Percentiles rank a stretch among this genome's conserved stretches.
Conservation (phyloP, 1,284 basidiomycete genomes). For the Retiboletus fuscus region DNA sequence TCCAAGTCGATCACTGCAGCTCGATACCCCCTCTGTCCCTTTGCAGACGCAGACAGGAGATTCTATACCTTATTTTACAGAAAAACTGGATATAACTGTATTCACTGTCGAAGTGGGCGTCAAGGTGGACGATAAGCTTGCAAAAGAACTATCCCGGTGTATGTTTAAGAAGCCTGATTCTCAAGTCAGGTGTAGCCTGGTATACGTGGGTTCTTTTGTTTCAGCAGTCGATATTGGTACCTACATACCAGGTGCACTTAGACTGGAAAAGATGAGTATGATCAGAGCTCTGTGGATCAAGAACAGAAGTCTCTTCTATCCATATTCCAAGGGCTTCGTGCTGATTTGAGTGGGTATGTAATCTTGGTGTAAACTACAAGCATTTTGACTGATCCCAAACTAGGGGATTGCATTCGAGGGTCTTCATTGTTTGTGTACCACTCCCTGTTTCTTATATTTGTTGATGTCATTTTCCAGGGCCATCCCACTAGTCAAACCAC, state of each 20-base stretch:
- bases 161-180: conserved; percentile 93
- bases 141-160: conserved; percentile 83
- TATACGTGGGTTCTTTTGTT: conserved; percentile 71
- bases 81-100: conserved; percentile 81
- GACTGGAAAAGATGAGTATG: conserved; percentile 89
- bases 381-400: background rate
- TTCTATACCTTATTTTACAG: conserved; percentile 55
- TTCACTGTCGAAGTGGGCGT: conserved; percentile 85
- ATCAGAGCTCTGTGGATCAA: conserved; percentile 74
- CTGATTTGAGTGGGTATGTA: conserved; percentile 81
- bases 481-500: conserved; percentile 65
- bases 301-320: conserved; percentile 69
- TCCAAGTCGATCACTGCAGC: background rate
- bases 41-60: background rate
- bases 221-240: background rate
- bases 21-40: too few relatives aligned
- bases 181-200: conserved; percentile 81
- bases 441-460: background rate
- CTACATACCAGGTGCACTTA: conserved; percentile 40
- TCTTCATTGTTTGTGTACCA: conserved; percentile 4
- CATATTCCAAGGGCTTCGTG: conserved; percentile 84
- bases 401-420: background rate
- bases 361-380: background rate
- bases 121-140: conserved; percentile 73
- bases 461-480: background rate